Conservation (phyloP, 768 basidiomycete species). For the Symmetrospora coprosmae region DNA sequence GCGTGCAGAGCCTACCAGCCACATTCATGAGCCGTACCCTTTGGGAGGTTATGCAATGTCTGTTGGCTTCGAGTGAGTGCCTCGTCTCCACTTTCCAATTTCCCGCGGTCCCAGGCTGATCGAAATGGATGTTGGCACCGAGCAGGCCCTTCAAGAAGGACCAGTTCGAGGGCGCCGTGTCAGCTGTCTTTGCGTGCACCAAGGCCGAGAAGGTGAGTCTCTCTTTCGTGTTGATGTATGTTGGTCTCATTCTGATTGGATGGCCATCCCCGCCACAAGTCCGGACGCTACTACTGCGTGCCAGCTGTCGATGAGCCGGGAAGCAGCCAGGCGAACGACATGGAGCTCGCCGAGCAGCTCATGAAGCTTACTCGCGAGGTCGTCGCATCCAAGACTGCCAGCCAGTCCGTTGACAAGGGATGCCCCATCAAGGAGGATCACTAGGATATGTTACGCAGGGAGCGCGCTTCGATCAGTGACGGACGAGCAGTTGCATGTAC, state of each 20-base stretch:
- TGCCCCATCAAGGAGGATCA: too few species aligned
- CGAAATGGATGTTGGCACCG: too few species aligned
- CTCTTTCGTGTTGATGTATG: too few species aligned
- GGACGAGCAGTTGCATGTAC: too few species aligned
- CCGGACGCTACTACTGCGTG: slow-evolving; percentile 12
- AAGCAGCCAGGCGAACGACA: slow-evolving; percentile 4
- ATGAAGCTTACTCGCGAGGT: slow-evolving; percentile 21
- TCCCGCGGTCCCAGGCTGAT: too few species aligned
- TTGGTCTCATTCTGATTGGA: too few species aligned
- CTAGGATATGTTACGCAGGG: too few species aligned
- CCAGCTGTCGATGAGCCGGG: slow-evolving; percentile 21
- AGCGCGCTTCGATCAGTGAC: too few species aligned
- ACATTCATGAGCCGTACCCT: slow-evolving; percentile 24
- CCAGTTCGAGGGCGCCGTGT: slow-evolving; percentile 14
- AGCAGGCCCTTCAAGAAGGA: slow-evolving; percentile 23
- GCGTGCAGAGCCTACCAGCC: not conserved
- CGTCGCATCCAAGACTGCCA: slow-evolving; percentile 4
- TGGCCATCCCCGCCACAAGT: too few species aligned
- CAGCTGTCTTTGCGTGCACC: slow-evolving; percentile 11
- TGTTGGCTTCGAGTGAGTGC: slow-evolving; percentile 7
- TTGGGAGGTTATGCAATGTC: slow-evolving; percentile 17
- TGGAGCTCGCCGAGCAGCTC: slow-evolving; percentile 17
- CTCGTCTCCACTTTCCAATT: too few species aligned
- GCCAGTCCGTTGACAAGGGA: too few species aligned
- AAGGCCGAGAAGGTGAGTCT: too few species aligned